A percentile compares a stretch with the other conserved stretches of the same genome.
phyloP scores from a whole-genome alignment of 2,329 filamentous ascomycete species.

The Aspergillus texensis region DNA sequence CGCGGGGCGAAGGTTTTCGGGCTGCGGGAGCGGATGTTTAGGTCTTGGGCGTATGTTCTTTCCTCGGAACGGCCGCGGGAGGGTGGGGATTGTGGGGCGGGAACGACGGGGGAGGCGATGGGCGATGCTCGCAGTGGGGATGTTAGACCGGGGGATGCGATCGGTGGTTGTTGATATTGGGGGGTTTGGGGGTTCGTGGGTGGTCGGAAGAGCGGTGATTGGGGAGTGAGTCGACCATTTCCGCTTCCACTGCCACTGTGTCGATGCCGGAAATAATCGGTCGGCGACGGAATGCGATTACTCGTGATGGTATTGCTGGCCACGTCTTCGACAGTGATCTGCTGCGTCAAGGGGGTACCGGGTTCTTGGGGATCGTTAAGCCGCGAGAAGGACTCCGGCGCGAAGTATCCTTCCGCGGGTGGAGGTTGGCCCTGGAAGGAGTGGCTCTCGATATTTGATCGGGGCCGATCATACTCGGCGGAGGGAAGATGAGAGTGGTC shows the following conservation, averaged over 20 bases:
- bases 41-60: slow-evolving; percentile 32
- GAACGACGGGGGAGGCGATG: slow-evolving; percentile 11
- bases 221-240: slow-evolving; percentile 15
- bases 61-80: slow-evolving; percentile 22
- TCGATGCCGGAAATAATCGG: not conserved
- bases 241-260: slow-evolving; percentile 1
- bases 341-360: not conserved
- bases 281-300: slow-evolving; percentile 1
- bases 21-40: slow-evolving; percentile 42
- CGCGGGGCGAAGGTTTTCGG: slow-evolving; percentile 32
- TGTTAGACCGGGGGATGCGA: not conserved
- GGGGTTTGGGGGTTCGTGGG: slow-evolving; percentile 3
- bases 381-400: slow-evolving; percentile 19
- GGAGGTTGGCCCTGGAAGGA: slow-evolving; percentile 15
- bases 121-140: not conserved
- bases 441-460: slow-evolving; percentile 9
- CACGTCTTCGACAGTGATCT: not conserved
- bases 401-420: slow-evolving; percentile 25
- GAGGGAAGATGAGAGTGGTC: not conserved
- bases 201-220: slow-evolving; percentile 13
- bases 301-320: not conserved
- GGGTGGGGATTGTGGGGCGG: slow-evolving; percentile 15
- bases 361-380: slow-evolving; percentile 7
- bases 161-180: not conserved
- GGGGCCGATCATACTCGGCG: slow-evolving; percentile 1